These are phyloP conservation scores for Triticum turgidum DNA, from an alignment of 176 grass and related monocot species.

Conservation along the genomic window DNA sequence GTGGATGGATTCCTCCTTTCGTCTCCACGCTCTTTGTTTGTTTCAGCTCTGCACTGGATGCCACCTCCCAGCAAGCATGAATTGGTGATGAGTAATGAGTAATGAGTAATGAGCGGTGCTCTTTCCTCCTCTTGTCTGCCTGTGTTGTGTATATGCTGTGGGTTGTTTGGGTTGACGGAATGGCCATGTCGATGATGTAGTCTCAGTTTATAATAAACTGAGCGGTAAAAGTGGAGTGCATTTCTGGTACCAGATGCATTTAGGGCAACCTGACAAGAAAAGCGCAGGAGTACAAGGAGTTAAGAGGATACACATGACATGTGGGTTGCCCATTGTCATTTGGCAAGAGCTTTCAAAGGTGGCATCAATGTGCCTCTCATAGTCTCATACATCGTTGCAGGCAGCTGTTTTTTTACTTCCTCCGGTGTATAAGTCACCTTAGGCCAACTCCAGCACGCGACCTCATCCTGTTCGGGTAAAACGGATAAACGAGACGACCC, in stretches of 20 bases:
- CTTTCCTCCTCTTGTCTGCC: not conserved
- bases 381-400: not conserved
- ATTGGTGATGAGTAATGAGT: not conserved
- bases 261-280: not conserved
- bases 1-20: not conserved
- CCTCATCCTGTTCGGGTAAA: too few relatives aligned
- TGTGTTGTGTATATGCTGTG: not conserved
- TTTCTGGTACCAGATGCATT: not conserved
- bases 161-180: not conserved
- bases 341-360: not conserved
- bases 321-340: not conserved
- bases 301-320: not conserved
- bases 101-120: not conserved
- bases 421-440: too few relatives aligned
- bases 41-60: not conserved
- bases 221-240: not conserved
- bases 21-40: not conserved
- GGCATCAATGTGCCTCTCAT: not conserved
- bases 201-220: not conserved
- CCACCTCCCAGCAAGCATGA: not conserved
- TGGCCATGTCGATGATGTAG: not conserved
- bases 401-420: not conserved
- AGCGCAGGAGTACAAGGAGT: not conserved
- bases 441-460: too few relatives aligned
- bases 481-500: too few relatives aligned